Percentiles rank a stretch among this genome's conserved stretches.
phyloP scores from a whole-genome alignment of 169 alveolate species.

The Cryptosporidium ryanae region DNA sequence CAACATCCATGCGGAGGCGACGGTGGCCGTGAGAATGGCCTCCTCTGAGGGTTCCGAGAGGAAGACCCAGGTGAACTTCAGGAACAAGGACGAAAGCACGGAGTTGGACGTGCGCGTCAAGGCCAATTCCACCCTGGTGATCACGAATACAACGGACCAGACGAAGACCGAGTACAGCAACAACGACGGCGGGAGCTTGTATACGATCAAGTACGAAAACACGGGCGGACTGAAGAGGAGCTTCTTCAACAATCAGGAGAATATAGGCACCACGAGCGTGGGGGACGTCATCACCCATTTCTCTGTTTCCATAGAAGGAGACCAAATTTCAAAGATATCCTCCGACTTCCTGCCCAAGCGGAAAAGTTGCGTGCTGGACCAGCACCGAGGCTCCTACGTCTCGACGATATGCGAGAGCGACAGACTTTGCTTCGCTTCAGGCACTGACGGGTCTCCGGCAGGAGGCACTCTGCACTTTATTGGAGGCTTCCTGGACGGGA shows the following conservation, averaged over 20 bases:
- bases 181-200: not conserved
- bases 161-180: conserved; percentile 14
- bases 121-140: not conserved
- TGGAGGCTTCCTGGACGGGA: conserved; percentile 17
- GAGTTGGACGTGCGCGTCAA: conserved; percentile 5
- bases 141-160: conserved; percentile 30
- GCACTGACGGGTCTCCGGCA: conserved; percentile 39
- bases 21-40: conserved; percentile 35
- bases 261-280: not conserved
- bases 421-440: conserved; percentile 47
- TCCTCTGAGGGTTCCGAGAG: not conserved
- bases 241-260: conserved; percentile 22
- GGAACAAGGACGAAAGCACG: conserved; percentile 17
- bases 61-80: conserved; percentile 18
- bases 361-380: conserved; percentile 39
- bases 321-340: conserved; percentile 11
- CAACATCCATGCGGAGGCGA: conserved; percentile 16
- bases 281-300: not conserved
- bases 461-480: conserved; percentile 44
- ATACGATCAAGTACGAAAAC: conserved; percentile 9
- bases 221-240: conserved; percentile 32
- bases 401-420: conserved; percentile 27
- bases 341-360: conserved; percentile 23
- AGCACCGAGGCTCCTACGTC: conserved; percentile 61
- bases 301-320: conserved; percentile 15